These are phyloP conservation scores for Hamamelis virginiana DNA, from an alignment of 164 flowering plant genomes.

Conservation along the genomic window DNA sequence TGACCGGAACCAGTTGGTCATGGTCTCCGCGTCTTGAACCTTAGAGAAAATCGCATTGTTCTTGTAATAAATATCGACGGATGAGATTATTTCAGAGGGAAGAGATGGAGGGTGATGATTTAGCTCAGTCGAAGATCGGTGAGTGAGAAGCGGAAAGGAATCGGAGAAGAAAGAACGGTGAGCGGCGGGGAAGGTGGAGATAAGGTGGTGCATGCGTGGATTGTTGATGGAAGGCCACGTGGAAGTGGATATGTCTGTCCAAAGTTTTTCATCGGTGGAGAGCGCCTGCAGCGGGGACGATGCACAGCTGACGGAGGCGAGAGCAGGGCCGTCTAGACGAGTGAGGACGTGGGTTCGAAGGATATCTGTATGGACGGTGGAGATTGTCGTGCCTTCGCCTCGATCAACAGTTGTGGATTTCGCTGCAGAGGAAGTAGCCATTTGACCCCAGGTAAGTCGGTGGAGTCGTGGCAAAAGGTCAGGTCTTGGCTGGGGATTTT, in stretches of 20 bases:
- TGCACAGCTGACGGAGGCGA: conserved; percentile 53
- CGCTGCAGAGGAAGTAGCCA: no score
- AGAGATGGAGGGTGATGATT: background rate
- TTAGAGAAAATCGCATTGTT: conserved; percentile 44
- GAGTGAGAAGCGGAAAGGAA: conserved; percentile 42
- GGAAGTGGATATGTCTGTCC: conserved; percentile 51
- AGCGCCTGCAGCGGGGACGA: conserved; percentile 45
- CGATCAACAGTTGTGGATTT: no score
- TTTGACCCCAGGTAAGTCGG: no score
- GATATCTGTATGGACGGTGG: conserved; percentile 48
- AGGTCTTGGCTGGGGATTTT: no score
- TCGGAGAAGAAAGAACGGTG: conserved; percentile 74
- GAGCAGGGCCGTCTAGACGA: conserved; percentile 66
- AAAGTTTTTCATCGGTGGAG: conserved; percentile 48
- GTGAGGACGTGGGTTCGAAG: conserved; percentile 59
- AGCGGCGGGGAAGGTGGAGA: conserved; percentile 54
- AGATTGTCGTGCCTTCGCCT: no score
- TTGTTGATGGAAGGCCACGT: conserved; percentile 66
- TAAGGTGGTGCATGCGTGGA: conserved; percentile 35
- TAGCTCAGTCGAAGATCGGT: background rate
- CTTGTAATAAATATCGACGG: conserved; percentile 69
- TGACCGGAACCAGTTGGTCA: conserved; percentile 46
- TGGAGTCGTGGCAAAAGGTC: no score
- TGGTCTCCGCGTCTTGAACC: conserved; percentile 39
- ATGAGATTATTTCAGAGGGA: conserved; percentile 49